These are phyloP conservation scores for Speleostelium caveatum DNA, from an alignment of 78 protist genomes.

Conservation along the genomic window DNA sequence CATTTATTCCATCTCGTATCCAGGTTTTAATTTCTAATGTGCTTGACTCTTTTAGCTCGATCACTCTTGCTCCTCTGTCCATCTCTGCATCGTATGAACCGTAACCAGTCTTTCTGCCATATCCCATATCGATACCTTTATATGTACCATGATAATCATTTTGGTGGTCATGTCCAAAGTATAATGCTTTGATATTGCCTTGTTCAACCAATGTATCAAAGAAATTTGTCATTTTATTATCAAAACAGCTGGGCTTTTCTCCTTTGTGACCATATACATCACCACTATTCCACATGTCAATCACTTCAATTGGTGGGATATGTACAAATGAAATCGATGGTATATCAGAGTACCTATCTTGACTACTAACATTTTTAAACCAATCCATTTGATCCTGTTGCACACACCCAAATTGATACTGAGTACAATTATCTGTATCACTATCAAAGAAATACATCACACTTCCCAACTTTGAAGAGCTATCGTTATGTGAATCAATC, in stretches of 20 bases:
- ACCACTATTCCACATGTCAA: slow-evolving; percentile 31
- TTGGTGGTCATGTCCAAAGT: too few species aligned
- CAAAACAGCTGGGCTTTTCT: slow-evolving; percentile 18
- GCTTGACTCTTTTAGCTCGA: slow-evolving; percentile 1
- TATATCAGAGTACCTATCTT: background rate
- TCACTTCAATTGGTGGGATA: slow-evolving; percentile 38
- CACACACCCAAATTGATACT: slow-evolving; percentile 28
- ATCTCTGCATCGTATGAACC: slow-evolving; percentile 19
- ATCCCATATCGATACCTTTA: too few species aligned
- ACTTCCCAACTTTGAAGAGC: background rate
- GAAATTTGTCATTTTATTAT: slow-evolving; percentile 1
- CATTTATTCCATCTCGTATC: too few species aligned
- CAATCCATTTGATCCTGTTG: slow-evolving; percentile 10
- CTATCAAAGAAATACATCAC: too few species aligned
- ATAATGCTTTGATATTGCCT: slow-evolving; percentile 10
- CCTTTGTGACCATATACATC: slow-evolving; percentile 5
- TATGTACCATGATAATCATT: too few species aligned
- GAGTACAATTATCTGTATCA: slow-evolving; percentile 15
- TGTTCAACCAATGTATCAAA: slow-evolving; percentile 25
- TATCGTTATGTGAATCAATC: too few species aligned
- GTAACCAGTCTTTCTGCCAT: slow-evolving; percentile 47
- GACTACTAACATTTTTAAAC: too few species aligned
- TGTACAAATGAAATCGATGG: slow-evolving; percentile 29
- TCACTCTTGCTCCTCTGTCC: slow-evolving; percentile 27
- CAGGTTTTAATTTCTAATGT: slow-evolving; percentile 7